These are phyloP conservation scores for Lodderomyces parapsilosis DNA, from an alignment of 1,139 yeast genomes.

Conservation along the genomic window DNA sequence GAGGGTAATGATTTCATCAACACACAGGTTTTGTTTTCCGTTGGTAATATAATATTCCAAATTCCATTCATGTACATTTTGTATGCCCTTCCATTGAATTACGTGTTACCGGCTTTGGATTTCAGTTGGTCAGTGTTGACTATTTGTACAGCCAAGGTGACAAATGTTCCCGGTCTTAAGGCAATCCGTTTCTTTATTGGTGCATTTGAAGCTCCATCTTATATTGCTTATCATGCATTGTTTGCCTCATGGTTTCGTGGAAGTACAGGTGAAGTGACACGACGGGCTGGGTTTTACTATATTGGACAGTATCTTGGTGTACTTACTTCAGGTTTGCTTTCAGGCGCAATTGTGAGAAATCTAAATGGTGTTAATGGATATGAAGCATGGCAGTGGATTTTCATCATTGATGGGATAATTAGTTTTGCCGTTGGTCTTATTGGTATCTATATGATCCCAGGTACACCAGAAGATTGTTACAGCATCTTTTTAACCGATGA, in stretches of 20 bases:
- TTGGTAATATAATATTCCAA: slow-evolving; percentile 61
- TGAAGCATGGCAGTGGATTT: slow-evolving; percentile 74
- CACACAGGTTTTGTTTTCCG: slow-evolving; percentile 56
- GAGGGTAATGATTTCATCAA: slow-evolving; percentile 65
- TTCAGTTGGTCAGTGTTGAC: slow-evolving; percentile 69
- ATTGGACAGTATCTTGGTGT: slow-evolving; percentile 61
- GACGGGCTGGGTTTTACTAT: slow-evolving; percentile 62
- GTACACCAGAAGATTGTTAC: slow-evolving; percentile 62
- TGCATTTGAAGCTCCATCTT: slow-evolving; percentile 60
- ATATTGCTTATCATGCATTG: slow-evolving; percentile 58
- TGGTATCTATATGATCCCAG: slow-evolving; percentile 65
- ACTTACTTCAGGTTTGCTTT: slow-evolving; percentile 62
- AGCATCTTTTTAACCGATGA: slow-evolving; percentile 59
- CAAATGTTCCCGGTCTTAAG: slow-evolving; percentile 47
- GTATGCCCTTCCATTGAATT: slow-evolving; percentile 51
- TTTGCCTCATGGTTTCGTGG: slow-evolving; percentile 61
- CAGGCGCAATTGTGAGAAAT: slow-evolving; percentile 54
- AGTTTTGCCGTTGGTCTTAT: slow-evolving; percentile 60
- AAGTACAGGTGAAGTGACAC: slow-evolving; percentile 50
- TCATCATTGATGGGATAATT: slow-evolving; percentile 62
- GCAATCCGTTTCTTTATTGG: slow-evolving; percentile 63
- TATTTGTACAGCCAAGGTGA: slow-evolving; percentile 49
- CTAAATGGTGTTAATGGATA: slow-evolving; percentile 50
- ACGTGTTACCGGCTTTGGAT: slow-evolving; percentile 57
- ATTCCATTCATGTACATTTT: slow-evolving; percentile 46